phyloP scores from a whole-genome alignment of 768 basidiomycete genomes.

The Steccherinum ochraceum region DNA sequence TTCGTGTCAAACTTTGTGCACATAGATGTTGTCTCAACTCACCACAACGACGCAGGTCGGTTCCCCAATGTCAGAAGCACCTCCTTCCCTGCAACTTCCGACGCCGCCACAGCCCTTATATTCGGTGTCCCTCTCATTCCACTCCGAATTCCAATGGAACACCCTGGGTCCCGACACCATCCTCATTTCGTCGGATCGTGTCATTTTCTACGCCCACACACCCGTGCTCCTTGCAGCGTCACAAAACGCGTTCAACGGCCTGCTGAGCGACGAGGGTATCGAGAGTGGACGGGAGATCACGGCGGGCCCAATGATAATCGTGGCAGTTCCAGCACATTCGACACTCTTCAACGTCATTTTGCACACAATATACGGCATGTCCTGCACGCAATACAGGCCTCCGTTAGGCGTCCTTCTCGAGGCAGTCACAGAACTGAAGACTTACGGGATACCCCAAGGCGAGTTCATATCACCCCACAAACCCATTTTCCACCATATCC shows the following conservation, averaged over 20 bases:
- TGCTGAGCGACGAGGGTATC: conserved; percentile 5
- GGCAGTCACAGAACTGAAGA: conserved; percentile 16
- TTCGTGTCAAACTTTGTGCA: background rate
- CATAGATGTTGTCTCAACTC: background rate
- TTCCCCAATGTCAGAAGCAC: background rate
- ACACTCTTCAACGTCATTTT: conserved; percentile 25
- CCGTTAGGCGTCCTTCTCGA: conserved; percentile 16
- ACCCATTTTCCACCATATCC: conserved; percentile 26
- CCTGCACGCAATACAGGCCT: conserved; percentile 20
- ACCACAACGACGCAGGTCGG: background rate
- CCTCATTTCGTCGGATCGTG: conserved; percentile 20
- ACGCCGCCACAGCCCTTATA: background rate
- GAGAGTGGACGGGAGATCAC: conserved; percentile 7
- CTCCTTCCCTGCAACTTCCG: background rate
- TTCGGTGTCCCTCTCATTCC: conserved; percentile 18
- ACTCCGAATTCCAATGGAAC: conserved; percentile 7
- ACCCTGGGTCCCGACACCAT: conserved; percentile 15
- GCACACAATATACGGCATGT: conserved; percentile 25
- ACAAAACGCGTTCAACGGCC: conserved; percentile 17
- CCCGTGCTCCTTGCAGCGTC: conserved; percentile 14
- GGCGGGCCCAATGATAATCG: conserved; percentile 29
- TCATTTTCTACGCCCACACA: conserved; percentile 26
- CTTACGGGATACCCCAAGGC: conserved; percentile 20
- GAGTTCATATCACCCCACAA: conserved; percentile 20
- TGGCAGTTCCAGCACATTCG: conserved; percentile 21